These are phyloP conservation scores for Penicillium fimorum DNA, from an alignment of 495 filamentous ascomycete species.

Conservation along the genomic window DNA sequence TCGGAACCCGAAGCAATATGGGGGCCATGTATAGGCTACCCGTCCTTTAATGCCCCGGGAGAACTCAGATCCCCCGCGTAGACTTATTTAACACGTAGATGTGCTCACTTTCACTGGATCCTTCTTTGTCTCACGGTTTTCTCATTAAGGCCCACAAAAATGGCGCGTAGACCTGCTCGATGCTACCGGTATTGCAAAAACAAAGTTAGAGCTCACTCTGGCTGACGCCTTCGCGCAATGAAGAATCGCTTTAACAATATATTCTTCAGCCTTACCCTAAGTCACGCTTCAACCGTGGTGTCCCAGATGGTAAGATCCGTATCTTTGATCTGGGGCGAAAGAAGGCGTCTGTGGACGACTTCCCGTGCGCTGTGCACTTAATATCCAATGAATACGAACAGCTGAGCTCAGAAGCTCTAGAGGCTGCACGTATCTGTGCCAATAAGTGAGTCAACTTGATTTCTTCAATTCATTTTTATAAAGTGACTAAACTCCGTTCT, in stretches of 20 bases:
- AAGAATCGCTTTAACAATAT: background rate
- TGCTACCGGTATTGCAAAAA: conserved; percentile 99
- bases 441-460: conserved; percentile 70
- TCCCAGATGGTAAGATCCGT: conserved; percentile 97
- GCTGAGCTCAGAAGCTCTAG: conserved; percentile 96
- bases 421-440: conserved; percentile 98
- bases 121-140: background rate
- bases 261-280: conserved; percentile 85
- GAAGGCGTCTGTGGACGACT: conserved; percentile 96
- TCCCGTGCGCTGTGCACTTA: conserved; percentile 96
- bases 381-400: conserved; percentile 99
- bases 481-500: background rate
- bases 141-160: conserved; percentile 43
- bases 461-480: no score
- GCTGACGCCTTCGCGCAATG: background rate
- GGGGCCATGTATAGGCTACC: background rate
- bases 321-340: conserved; percentile 99
- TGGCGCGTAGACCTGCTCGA: conserved; percentile 93
- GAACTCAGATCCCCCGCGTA: background rate
- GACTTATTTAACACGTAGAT: background rate
- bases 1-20: no score
- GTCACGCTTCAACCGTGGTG: conserved; percentile 99
- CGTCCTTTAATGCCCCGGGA: background rate
- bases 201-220: conserved; percentile 65
- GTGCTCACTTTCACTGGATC: background rate